Evolutionary conservation across 2,329 filamentous ascomycete genomes (phyloP).

Genomic region (Fusarium aywerte): DNA sequence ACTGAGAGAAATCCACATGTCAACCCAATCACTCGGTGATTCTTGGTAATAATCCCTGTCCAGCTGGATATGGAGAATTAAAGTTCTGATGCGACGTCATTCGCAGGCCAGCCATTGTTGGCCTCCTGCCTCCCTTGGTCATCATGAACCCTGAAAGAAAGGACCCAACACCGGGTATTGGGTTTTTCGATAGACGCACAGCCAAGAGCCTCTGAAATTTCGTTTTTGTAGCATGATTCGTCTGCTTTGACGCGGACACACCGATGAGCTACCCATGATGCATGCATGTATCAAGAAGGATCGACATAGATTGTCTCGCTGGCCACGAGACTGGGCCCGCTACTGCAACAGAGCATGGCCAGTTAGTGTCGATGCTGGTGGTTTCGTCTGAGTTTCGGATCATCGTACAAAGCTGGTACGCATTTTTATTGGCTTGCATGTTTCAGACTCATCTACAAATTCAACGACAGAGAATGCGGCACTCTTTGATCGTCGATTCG

Average conservation of each 20-base stretch:
- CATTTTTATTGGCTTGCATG: slow-evolving; percentile 16
- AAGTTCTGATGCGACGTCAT: slow-evolving; percentile 34
- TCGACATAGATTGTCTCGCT: slow-evolving; percentile 25
- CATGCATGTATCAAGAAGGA: slow-evolving; percentile 13
- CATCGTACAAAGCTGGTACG: slow-evolving; percentile 1
- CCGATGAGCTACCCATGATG: slow-evolving; percentile 17
- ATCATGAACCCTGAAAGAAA: slow-evolving; percentile 13
- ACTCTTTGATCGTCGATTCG: slow-evolving; percentile 12
- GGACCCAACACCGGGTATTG: slow-evolving; percentile 2
- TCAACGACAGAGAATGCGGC: slow-evolving; percentile 16
- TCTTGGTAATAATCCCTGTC: slow-evolving; percentile 34
- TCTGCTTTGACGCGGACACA: slow-evolving; percentile 28
- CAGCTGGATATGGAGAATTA: slow-evolving; percentile 38
- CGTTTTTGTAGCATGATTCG: slow-evolving; percentile 10
- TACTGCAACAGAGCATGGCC: slow-evolving; percentile 9
- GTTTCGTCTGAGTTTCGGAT: slow-evolving; percentile 29
- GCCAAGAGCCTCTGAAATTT: slow-evolving; percentile 13
- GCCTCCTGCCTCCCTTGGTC: slow-evolving; percentile 23
- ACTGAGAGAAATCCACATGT: slow-evolving; percentile 1
- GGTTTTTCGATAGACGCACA: slow-evolving; percentile 5
- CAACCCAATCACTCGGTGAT: slow-evolving; percentile 18
- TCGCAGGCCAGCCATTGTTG: slow-evolving; percentile 10
- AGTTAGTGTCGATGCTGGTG: slow-evolving; percentile 11
- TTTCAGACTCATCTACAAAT: neutral
- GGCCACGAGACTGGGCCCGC: slow-evolving; percentile 13